Evolutionary conservation across 768 basidiomycete species (phyloP).

Genomic region (Leccinum fibrillosum): DNA sequence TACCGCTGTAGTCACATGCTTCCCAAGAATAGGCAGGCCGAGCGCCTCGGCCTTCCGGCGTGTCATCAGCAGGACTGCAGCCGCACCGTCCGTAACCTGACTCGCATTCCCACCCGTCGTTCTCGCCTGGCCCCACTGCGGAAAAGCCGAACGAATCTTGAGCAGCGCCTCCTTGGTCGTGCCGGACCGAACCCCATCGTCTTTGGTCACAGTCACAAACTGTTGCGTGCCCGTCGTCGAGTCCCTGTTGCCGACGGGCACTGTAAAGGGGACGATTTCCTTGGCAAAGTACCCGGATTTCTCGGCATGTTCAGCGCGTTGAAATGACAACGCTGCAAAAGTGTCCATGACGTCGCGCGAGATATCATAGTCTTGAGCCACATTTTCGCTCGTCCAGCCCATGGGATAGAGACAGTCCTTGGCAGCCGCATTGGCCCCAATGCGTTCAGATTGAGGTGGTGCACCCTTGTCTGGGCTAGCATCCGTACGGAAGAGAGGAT

Average conservation of each 20-base stretch:
- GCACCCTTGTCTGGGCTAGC: conserved; percentile 63
- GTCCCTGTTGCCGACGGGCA: conserved; percentile 60
- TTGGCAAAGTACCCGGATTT: conserved; percentile 57
- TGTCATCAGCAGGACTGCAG: conserved; percentile 79
- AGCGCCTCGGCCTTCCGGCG: conserved; percentile 74
- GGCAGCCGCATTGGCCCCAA: conserved; percentile 53
- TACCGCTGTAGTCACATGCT: conserved; percentile 70
- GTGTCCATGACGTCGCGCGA: conserved; percentile 74
- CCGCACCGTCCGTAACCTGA: conserved; percentile 82
- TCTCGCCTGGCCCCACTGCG: conserved; percentile 70
- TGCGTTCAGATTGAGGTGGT: conserved; percentile 56
- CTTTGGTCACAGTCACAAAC: conserved; percentile 55
- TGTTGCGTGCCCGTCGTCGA: conserved; percentile 49
- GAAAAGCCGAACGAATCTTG: conserved; percentile 74
- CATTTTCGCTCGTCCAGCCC: conserved; percentile 91
- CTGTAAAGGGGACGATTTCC: conserved; percentile 78
- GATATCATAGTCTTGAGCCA: conserved; percentile 69
- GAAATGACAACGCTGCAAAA: conserved; percentile 72
- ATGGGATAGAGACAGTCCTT: conserved; percentile 67
- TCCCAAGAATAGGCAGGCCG: conserved; percentile 70
- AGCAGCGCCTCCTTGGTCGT: conserved; percentile 63
- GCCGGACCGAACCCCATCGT: conserved; percentile 76
- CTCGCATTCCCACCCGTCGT: conserved; percentile 88
- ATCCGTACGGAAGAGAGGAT: neutral
- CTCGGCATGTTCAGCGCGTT: conserved; percentile 74